phyloP scores from a whole-genome alignment of 345 rosid genomes.

The Bruguiera parviflora region DNA sequence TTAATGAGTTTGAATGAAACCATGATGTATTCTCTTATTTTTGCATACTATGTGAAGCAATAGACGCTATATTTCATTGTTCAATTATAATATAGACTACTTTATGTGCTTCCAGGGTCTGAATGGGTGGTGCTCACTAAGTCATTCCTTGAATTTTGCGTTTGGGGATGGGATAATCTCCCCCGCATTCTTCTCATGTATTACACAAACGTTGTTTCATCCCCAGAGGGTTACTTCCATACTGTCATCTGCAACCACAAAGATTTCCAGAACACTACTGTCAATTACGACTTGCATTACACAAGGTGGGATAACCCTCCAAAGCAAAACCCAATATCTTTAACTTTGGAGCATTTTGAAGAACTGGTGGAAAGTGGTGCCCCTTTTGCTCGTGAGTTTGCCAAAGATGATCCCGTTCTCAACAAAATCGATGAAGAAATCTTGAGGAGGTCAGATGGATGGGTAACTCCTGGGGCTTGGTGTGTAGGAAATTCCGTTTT shows the following conservation, averaged over 20 bases:
- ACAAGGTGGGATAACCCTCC: slow-evolving; percentile 76
- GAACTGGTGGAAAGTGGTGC: slow-evolving; percentile 84
- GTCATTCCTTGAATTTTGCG: slow-evolving; percentile 80
- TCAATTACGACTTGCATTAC: slow-evolving; percentile 81
- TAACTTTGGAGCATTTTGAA: slow-evolving; percentile 50
- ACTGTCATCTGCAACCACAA: slow-evolving; percentile 86
- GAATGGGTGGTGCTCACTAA: slow-evolving; percentile 68
- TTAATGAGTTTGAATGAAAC: neutral
- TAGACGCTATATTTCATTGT: neutral
- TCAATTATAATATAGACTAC: neutral
- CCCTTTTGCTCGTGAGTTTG: slow-evolving; percentile 81
- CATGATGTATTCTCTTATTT: neutral
- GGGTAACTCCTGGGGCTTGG: slow-evolving; percentile 58
- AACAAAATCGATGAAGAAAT: slow-evolving; percentile 63
- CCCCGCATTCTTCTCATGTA: slow-evolving; percentile 91
- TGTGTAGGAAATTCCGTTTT: slow-evolving; percentile 36
- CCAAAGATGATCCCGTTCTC: slow-evolving; percentile 51
- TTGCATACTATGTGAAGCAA: neutral
- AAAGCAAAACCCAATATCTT: slow-evolving; percentile 54
- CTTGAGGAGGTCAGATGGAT: slow-evolving; percentile 36
- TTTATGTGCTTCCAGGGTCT: slow-evolving; percentile 51
- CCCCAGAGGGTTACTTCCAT: slow-evolving; percentile 88
- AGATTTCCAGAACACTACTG: slow-evolving; percentile 81
- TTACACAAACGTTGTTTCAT: slow-evolving; percentile 76
- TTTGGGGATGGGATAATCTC: slow-evolving; percentile 97